These are phyloP conservation scores for Huntiella abstrusa DNA, from an alignment of 2,329 filamentous ascomycete species.

Conservation along the genomic window DNA sequence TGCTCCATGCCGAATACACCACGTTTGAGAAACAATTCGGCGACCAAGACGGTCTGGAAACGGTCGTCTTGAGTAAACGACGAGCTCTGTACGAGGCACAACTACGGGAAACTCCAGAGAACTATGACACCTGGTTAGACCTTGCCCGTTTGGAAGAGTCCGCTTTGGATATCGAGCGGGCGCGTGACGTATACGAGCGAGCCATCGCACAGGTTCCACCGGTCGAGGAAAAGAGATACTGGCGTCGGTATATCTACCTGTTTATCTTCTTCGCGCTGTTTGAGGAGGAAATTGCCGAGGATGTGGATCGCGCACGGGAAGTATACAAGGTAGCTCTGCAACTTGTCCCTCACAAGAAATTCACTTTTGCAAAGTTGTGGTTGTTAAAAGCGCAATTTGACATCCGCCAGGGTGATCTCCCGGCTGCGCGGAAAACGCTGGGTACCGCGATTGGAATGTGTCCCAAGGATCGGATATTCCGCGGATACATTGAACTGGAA, in stretches of 20 bases:
- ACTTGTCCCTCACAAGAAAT: conserved; percentile 84
- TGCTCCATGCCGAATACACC: conserved; percentile 83
- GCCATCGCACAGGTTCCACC: conserved; percentile 91
- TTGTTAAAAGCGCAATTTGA: conserved; percentile 86
- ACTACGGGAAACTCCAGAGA: conserved; percentile 82
- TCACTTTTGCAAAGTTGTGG: conserved; percentile 96
- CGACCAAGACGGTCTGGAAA: conserved; percentile 79
- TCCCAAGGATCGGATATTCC: conserved; percentile 89
- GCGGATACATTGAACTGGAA: conserved; percentile 83
- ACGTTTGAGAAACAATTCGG: conserved; percentile 98
- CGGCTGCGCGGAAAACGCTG: conserved; percentile 67
- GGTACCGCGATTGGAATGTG: conserved; percentile 85
- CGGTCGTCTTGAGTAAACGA: conserved; percentile 87
- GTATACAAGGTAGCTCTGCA: conserved; percentile 81
- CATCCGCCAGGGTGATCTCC: conserved; percentile 66
- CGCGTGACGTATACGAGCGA: conserved; percentile 84
- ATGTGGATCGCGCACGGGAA: conserved; percentile 60
- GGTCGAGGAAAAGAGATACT: conserved; percentile 90
- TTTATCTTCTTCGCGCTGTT: conserved; percentile 96
- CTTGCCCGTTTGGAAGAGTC: conserved; percentile 81
- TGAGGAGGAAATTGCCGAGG: conserved; percentile 75
- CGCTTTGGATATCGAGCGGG: conserved; percentile 60
- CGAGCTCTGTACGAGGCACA: conserved; percentile 87
- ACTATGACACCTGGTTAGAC: conserved; percentile 96
- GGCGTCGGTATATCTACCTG: conserved; percentile 91